Evolutionary conservation across 495 filamentous ascomycete genomes (phyloP).

Genomic region (Podospora bellae-mahoneyi): DNA sequence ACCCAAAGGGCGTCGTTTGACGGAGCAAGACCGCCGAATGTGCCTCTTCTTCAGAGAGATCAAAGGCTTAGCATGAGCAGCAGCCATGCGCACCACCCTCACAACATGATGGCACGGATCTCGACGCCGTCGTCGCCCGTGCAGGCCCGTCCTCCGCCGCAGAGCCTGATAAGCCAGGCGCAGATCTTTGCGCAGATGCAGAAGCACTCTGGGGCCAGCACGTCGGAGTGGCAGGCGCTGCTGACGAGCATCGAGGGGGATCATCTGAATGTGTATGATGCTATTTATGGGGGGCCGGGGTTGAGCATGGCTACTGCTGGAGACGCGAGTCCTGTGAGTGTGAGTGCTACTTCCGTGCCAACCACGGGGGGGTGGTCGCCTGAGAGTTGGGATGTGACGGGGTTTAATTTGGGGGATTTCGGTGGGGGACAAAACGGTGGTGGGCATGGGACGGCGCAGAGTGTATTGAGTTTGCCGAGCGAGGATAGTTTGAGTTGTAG

Average conservation of each 20-base stretch:
- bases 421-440: conserved; percentile 34
- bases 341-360: conserved; percentile 28
- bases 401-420: conserved; percentile 47
- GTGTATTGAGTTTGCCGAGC: conserved; percentile 65
- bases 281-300: conserved; percentile 72
- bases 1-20: conserved; percentile 45
- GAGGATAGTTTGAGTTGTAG: conserved; percentile 68
- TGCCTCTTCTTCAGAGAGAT: conserved; percentile 36
- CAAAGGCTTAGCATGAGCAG: conserved; percentile 42
- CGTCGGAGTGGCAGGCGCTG: conserved; percentile 76
- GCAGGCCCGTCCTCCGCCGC: conserved; percentile 31
- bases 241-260: conserved; percentile 74
- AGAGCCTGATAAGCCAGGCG: conserved; percentile 22
- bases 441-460: conserved; percentile 44
- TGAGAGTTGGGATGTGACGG: conserved; percentile 52
- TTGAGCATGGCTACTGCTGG: conserved; percentile 36
- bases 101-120: conserved; percentile 30
- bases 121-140: conserved; percentile 34
- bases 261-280: conserved; percentile 75
- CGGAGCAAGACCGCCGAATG: conserved; percentile 33
- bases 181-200: conserved; percentile 30
- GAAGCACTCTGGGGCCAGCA: conserved; percentile 43
- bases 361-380: conserved; percentile 49
- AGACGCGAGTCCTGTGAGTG: conserved; percentile 22
- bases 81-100: conserved; percentile 28